These are phyloP conservation scores for Rhizopus stolonifer DNA, from an alignment of 371 early-diverging fungal genomes.

Conservation along the genomic window DNA sequence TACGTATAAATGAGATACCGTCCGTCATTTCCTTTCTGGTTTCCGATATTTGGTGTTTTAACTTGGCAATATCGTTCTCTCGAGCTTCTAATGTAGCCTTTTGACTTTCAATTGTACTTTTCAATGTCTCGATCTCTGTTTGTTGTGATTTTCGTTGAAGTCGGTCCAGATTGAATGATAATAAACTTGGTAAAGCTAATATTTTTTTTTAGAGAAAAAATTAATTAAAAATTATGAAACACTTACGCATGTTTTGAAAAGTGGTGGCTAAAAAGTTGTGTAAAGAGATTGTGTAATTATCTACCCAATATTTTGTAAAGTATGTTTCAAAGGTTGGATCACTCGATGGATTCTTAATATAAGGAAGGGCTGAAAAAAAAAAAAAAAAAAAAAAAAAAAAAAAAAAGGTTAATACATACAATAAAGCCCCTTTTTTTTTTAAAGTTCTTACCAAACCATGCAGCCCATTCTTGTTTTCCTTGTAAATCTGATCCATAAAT, in stretches of 20 bases:
- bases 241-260: constrained; percentile 70
- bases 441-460: constrained; percentile 74
- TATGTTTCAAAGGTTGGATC: constrained; percentile 64
- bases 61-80: constrained; percentile 53
- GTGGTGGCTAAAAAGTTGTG: constrained; percentile 69
- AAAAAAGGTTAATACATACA: no score
- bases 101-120: constrained; percentile 50
- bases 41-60: constrained; percentile 43
- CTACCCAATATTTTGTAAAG: constrained; percentile 68
- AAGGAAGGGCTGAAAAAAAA: constrained; percentile 52
- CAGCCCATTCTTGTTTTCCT: constrained; percentile 61
- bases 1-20: constrained; percentile 44
- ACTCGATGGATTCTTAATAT: constrained; percentile 61
- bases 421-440: no score
- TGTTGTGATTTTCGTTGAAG: constrained; percentile 58
- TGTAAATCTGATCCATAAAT: constrained; percentile 60
- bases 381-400: neutral
- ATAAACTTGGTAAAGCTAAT: constrained; percentile 60
- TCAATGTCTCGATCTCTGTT: constrained; percentile 55
- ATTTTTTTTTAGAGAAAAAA: neutral
- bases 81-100: constrained; percentile 51
- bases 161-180: constrained; percentile 62
- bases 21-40: constrained; percentile 52
- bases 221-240: no score
- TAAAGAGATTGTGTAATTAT: constrained; percentile 62